Evolutionary conservation across 352 stramenopile species (phyloP), one percentile per base, ranked within the genome.

Genomic region (Phytophthora hybrid): DNA sequence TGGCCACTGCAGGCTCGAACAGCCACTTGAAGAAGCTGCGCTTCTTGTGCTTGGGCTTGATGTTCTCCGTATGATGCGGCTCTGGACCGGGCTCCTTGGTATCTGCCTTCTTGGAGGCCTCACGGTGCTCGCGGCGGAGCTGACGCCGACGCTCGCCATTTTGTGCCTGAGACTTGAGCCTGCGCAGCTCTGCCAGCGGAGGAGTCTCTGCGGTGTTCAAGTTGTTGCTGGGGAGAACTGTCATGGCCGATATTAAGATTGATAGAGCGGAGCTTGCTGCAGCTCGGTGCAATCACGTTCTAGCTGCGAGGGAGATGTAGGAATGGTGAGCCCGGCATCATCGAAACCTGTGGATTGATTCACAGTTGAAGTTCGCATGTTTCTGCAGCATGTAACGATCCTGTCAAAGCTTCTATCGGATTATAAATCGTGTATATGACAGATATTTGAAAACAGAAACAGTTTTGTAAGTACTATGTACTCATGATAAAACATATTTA

Each of bases 11-110:
- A 3, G 47, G 56, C 44, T 69, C 59, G 53, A 78, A 71, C 29
- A 78, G 46, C 58, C 69, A 76, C 37, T 73, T 76, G 59, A 81
- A 76, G 39, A 78, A 64, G 54, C 68, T 63, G 39, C 71, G 63
- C 44, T 70, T 77, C 51, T 76, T 78, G 51, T 47, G 74, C 14
- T 57, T 59, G 0, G 59, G 32, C 23, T 74, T 80, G 29, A 9
- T 64, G 37, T 44, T 63, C n/a, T 71, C 53, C 0, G 13, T 46
- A 14, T 44, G 26, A 1, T 60, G 8, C 5, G 37, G 14, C 1
- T 66, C 32, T 13, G 52, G 26, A 13, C 63, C 21, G 4, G 26
- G 5, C 10, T 52, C 29, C 37, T 44, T 44, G 37, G 10, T 44
- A 1, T 44, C 37, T 16, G 65, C 52, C 34, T 77, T 77, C 11